Percentiles rank a stretch among this genome's conserved stretches.
phyloP scores from a whole-genome alignment of 148 eudicot species.

The Arbutus unedo region DNA sequence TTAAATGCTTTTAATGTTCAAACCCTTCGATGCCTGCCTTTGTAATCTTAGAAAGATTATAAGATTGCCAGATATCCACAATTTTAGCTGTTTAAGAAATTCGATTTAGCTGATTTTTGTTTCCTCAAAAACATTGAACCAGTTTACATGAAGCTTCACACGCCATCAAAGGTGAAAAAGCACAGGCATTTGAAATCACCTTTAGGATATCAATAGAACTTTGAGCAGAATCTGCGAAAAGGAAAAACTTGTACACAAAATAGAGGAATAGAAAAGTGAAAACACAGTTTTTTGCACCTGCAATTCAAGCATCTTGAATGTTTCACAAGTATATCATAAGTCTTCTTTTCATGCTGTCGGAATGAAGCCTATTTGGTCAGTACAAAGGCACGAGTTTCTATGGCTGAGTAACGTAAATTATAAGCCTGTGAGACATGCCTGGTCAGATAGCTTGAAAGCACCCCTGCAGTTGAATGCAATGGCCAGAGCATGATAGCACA shows the following conservation, averaged over 20 bases:
- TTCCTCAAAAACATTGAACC: background rate
- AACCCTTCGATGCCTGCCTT: background rate
- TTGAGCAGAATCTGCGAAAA: conserved; percentile 53
- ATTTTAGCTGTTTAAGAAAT: background rate
- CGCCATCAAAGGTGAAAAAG: background rate
- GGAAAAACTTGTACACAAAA: background rate
- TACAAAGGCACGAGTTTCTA: background rate
- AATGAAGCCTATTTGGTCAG: background rate
- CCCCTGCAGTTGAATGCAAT: conserved; percentile 96
- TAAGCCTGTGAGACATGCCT: conserved; percentile 42
- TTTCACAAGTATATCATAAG: conserved; percentile 91
- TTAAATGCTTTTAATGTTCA: background rate
- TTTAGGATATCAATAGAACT: conserved; percentile 70
- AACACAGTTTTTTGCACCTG: conserved; percentile 37
- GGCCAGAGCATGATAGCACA: conserved; percentile 94
- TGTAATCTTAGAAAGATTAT: background rate
- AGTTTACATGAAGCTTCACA: background rate
- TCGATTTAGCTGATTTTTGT: background rate
- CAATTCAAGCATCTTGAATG: conserved; percentile 80
- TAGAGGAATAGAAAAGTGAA: background rate
- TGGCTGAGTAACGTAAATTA: background rate
- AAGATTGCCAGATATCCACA: background rate
- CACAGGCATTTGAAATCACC: conserved; percentile 33
- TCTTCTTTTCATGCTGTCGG: conserved; percentile 93
- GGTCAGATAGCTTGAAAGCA: conserved; percentile 84